Percentiles rank a stretch among this genome's conserved stretches.
Evolutionary conservation across 441 rosid species (phyloP).

Genomic region (Aleurites moluccanus): DNA sequence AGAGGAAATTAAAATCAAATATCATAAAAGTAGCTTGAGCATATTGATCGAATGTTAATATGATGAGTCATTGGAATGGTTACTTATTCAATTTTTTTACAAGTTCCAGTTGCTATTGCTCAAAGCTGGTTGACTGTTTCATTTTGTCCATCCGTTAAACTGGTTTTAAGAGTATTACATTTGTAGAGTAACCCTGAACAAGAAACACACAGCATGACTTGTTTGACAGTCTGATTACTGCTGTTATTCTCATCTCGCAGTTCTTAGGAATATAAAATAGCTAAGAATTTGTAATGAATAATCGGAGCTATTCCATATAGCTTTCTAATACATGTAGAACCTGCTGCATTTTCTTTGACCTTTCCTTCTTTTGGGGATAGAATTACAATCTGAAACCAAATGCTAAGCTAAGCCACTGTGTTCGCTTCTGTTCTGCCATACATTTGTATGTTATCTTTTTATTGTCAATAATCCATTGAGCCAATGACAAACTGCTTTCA

Average conservation of each 20-base stretch:
- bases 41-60: neutral
- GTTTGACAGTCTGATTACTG: neutral
- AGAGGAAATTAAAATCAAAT: neutral
- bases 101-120: neutral
- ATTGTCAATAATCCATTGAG: too few species aligned
- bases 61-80: neutral
- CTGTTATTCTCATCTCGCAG: neutral
- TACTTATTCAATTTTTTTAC: neutral
- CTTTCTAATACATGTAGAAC: neutral
- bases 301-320: neutral
- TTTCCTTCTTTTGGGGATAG: neutral
- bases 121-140: neutral
- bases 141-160: neutral
- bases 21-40: neutral
- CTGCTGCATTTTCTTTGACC: too few species aligned
- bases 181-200: neutral
- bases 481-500: neutral
- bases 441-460: neutral
- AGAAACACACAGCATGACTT: neutral
- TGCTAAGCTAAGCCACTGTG: neutral
- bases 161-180: neutral
- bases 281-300: neutral
- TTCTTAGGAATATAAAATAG: neutral
- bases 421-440: neutral
- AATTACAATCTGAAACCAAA: neutral